These are phyloP conservation scores for Larix kaempferi DNA, from an alignment of 75 land plant genomes.

Conservation along the genomic window DNA sequence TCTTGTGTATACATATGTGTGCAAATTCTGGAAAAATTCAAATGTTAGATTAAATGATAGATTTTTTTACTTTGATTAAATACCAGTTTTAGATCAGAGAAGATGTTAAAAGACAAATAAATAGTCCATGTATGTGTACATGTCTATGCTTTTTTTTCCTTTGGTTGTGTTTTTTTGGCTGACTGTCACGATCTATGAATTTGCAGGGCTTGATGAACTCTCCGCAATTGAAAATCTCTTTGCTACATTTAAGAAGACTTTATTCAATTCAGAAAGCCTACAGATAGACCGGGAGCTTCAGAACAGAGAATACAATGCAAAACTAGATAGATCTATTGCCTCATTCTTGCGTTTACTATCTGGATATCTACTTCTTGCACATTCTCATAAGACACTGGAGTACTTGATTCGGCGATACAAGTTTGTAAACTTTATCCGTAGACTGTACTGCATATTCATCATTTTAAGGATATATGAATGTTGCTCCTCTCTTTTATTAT, in stretches of 20 bases:
- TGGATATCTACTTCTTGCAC: constrained; percentile 44
- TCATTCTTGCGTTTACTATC: constrained; percentile 65
- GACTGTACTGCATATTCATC: neutral
- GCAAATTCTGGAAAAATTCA: too few relatives aligned
- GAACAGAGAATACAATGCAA: constrained; percentile 54
- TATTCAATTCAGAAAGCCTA: constrained; percentile 64
- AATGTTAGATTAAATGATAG: too few relatives aligned
- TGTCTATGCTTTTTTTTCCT: neutral
- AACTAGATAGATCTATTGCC: constrained; percentile 51
- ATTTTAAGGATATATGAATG: neutral
- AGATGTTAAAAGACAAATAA: too few relatives aligned
- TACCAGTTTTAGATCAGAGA: too few relatives aligned
- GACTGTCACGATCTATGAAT: neutral
- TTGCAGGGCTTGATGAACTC: constrained; percentile 66
- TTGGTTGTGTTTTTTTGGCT: neutral
- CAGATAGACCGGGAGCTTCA: constrained; percentile 74
- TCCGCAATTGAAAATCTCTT: constrained; percentile 44
- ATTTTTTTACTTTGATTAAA: too few relatives aligned
- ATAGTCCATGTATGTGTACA: too few relatives aligned
- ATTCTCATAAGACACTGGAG: constrained; percentile 80
- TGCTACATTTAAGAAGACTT: constrained; percentile 40
- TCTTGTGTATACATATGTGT: too few relatives aligned
- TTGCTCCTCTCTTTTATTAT: neutral
- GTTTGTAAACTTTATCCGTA: constrained; percentile 30
- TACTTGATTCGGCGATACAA: constrained; percentile 92